These are phyloP conservation scores for Venturia asperata DNA, from an alignment of 2,329 filamentous ascomycete genomes.

Conservation along the genomic window DNA sequence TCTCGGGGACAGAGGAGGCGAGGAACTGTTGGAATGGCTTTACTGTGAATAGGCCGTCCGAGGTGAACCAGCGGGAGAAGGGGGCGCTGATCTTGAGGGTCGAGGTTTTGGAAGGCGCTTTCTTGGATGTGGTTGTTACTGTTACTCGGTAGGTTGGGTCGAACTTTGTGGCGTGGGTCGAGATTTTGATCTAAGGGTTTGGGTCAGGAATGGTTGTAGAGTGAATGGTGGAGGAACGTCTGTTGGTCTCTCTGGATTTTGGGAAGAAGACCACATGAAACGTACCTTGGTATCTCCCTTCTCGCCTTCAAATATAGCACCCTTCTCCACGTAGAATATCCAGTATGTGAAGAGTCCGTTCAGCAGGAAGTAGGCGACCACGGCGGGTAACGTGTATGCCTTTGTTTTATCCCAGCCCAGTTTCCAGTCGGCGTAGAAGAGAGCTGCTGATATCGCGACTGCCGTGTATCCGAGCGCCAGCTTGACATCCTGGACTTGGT, in stretches of 20 bases:
- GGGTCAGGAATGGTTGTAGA: neutral
- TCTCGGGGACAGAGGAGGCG: constrained; percentile 57
- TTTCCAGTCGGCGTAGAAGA: constrained; percentile 88
- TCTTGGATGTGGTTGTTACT: constrained; percentile 46
- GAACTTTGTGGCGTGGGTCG: constrained; percentile 58
- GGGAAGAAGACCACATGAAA: neutral
- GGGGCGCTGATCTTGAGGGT: constrained; percentile 51
- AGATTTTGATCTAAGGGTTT: constrained; percentile 58
- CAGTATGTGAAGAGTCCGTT: constrained; percentile 75
- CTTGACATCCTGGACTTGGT: constrained; percentile 73
- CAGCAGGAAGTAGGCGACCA: constrained; percentile 68
- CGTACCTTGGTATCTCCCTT: constrained; percentile 58
- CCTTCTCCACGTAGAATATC: constrained; percentile 77
- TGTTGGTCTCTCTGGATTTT: neutral
- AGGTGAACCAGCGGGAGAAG: constrained; percentile 66
- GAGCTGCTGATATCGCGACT: constrained; percentile 70
- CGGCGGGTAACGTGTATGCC: constrained; percentile 70
- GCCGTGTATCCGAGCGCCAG: constrained; percentile 76
- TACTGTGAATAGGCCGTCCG: constrained; percentile 67
- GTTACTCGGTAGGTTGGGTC: constrained; percentile 72
- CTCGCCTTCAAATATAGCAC: constrained; percentile 72
- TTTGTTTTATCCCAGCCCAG: constrained; percentile 84
- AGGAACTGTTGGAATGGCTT: constrained; percentile 73
- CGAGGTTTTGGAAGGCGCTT: constrained; percentile 25
- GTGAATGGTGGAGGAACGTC: constrained; percentile 9